Base-by-base conservation (phyloP, 306 rosid species). In the Medicago arabica region DNA sequence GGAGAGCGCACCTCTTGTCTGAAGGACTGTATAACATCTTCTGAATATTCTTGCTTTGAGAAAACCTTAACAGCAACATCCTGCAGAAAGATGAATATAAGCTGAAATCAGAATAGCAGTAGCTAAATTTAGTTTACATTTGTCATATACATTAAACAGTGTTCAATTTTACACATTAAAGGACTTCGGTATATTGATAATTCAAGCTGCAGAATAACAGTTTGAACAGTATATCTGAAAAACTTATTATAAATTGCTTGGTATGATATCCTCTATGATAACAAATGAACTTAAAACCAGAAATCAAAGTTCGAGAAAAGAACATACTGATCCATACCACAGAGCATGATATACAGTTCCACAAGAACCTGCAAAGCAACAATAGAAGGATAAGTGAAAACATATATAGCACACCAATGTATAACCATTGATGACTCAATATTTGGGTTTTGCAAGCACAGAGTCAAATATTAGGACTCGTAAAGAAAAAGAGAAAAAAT, bases 321-420 rank as follows among this genome's bases (percentile, higher is more conserved):
- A 81, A 89, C 98, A 76, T 89, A 96, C 99, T 77, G 99, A 96
- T 92, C 99, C 99, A 80, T 87, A 84, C 99, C 99, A 96, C 94
- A 92, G 85, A 53, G 89, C 98, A 87, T 88, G 99, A 83, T 96
- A 96, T 28, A 96, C 99, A 75, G 96, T 96, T 86, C 99, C 99
- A 82, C 98, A 92, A 54, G 99, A 90, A 88, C 99, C 99, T 96
- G 91, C 80, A 86, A 53, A 76, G 83, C 78, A 89, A 50, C 77
- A 79, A 55, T 61, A 58, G 18, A 82, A 80, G 19, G 40, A 77
- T 21, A 84, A 71, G 17, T 72, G 74, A 71, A 63, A 54, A 59
- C 9, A 73, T 75, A 69, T 71, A 74, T 2, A 51, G 67, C 51
- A 72, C 76, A 75, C 74, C 75, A 36, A 75, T 53, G 63, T 17